These are phyloP conservation scores for Coleophoma cylindrospora DNA, from an alignment of 2,329 filamentous ascomycete genomes.

Conservation along the genomic window DNA sequence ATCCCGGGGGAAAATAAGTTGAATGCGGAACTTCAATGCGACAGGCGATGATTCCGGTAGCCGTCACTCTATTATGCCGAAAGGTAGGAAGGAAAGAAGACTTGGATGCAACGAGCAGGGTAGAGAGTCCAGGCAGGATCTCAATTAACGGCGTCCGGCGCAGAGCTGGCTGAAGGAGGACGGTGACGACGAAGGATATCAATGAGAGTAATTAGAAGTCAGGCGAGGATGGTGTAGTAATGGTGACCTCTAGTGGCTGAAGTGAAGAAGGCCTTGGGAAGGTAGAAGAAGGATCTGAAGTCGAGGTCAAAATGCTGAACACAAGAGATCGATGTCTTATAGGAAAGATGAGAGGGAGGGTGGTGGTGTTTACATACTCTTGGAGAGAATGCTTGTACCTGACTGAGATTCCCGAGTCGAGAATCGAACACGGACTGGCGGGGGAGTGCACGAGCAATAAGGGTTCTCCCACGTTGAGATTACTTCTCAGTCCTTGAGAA, in stretches of 20 bases:
- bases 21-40: no score
- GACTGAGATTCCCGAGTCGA: constrained; percentile 9
- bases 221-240: no score
- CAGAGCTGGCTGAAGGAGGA: not conserved
- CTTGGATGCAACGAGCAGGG: no score
- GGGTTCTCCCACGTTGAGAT: constrained; percentile 13
- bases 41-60: no score
- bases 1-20: constrained; percentile 11
- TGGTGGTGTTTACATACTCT: constrained; percentile 23
- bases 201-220: not conserved
- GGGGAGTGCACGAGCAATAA: constrained; percentile 19
- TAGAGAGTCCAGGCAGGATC: not conserved
- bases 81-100: no score
- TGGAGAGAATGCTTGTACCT: constrained; percentile 10
- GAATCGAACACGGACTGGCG: constrained; percentile 17
- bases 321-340: constrained; percentile 6
- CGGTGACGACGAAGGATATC: not conserved
- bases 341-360: constrained; percentile 10
- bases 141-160: not conserved
- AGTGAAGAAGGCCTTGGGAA: constrained; percentile 3
- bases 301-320: constrained; percentile 16
- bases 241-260: not conserved
- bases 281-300: constrained; percentile 13
- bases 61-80: no score
- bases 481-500: constrained; percentile 13